Evolutionary conservation across 345 rosid species (phyloP), one percentile per base, ranked within the genome.

Genomic region (Gossypium bickii): DNA sequence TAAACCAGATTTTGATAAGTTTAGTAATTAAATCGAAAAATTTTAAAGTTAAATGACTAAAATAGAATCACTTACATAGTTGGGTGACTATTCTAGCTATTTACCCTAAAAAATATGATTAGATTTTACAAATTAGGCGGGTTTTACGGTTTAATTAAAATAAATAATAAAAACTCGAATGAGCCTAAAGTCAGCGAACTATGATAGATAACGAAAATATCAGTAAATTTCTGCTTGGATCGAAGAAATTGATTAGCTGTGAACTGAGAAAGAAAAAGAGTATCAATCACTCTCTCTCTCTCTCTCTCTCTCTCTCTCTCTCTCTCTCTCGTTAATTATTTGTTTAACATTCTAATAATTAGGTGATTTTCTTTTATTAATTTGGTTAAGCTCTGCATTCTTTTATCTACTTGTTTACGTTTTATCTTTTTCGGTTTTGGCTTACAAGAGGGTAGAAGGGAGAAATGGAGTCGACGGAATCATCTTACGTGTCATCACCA

Each of bases 391-490:
- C 65, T 72, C 55, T 57, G 66, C 55, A 44, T 7, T 24, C 24
- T 57, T 72, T 72, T 12, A 8, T 47, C 8, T 38, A n/a, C 22
- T 12, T 57, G 3, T 56, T 7, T 16, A 44, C 15, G 41, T 44
- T 72, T 25, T 48, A 9, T 24, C 17, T 25, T 47, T 38, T 47
- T 51, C 44, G 64, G 49, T 58, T 22, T 59, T 58, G 53, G 55
- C 38, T 64, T 41, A 34, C 49, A 38, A 56, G 67, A 13, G 52
- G 67, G 29, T 38, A 22, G 34, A 4, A 63, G 73, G 56, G 58
- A 71, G 49, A 78, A 83, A 94, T 95, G 99, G 99, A 92, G 79
- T 89, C 96, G 61, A 91, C 92, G 43, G 99, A 91, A 79, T 89
- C 96, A 57, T 91, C 93, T 62, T 89, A 88, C 78, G 85, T 88